Conservation (phyloP, 345 rosid genomes). For the Gossypium bickii region DNA sequence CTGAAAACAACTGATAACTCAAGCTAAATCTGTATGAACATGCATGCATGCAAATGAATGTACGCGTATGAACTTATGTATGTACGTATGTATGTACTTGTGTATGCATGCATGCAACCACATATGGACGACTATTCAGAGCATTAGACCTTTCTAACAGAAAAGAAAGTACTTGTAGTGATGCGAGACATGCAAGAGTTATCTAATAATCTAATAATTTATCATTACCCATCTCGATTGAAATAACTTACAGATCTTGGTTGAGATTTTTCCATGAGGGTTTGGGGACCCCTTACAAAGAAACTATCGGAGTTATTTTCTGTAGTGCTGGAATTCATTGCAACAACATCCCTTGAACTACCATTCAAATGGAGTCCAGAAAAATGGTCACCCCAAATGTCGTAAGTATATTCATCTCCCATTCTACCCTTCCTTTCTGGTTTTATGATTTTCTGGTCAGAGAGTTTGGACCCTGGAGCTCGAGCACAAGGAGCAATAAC, state of each 20-base stretch:
- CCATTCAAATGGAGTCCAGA: slow-evolving; percentile 42
- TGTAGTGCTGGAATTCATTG: slow-evolving; percentile 32
- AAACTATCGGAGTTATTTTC: slow-evolving; percentile 58
- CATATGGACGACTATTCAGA: neutral
- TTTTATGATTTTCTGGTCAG: slow-evolving; percentile 23
- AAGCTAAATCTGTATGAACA: too few relatives aligned
- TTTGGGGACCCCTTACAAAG: slow-evolving; percentile 77
- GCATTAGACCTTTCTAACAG: neutral
- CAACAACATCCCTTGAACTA: slow-evolving; percentile 35
- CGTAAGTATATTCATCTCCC: slow-evolving; percentile 47
- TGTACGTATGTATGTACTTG: neutral
- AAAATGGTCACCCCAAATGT: slow-evolving; percentile 85
- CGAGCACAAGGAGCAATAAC: slow-evolving; percentile 58
- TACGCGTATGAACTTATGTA: neutral
- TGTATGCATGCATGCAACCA: neutral
- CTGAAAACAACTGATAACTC: too few relatives aligned
- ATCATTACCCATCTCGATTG: slow-evolving; percentile 47
- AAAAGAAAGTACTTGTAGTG: neutral
- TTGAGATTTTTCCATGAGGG: slow-evolving; percentile 48
- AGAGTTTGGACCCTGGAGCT: slow-evolving; percentile 64
- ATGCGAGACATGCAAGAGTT: slow-evolving; percentile 3
- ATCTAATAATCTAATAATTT: slow-evolving; percentile 20
- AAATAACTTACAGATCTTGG: slow-evolving; percentile 49
- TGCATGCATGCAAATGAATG: neutral
- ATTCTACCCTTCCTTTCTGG: slow-evolving; percentile 28